Evolutionary conservation across 2,329 filamentous ascomycete species (phyloP), one percentile per base, ranked within the genome.

Genomic region (Colletotrichum kahawae): DNA sequence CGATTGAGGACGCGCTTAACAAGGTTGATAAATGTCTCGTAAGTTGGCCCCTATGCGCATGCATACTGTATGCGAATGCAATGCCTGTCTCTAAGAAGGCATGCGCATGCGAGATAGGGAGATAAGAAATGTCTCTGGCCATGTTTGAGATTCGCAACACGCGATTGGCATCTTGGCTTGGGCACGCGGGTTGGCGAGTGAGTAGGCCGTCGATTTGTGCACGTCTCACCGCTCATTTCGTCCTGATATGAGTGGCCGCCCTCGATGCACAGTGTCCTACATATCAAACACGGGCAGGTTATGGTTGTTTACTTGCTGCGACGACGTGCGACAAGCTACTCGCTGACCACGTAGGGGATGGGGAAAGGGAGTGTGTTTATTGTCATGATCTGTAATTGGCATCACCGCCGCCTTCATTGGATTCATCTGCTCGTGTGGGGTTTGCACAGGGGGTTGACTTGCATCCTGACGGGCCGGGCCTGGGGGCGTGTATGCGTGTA

Each of bases 201-300:
- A 51, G n/a, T 10, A n/a, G 16, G 70, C n/a, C 21, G 29, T 14
- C 54, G 63, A n/a, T 31, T 51, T 71, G 54, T 38, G 18, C 59
- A 51, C 60, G 57, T 27, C 14, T 72, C 72, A 72, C 72, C 72
- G 72, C 72, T 75, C 56, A 72, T 72, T 67, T 63, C 43, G 12
- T 48, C 27, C 33, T 36, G n/a, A 27, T 13, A 48, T 57, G 69
- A 63, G 43, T 67, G 33, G 62, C 31, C 14, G 14, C n/a, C 27
- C 13, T 57, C 27, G 14, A 27, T 66, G 6, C 24, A 51, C 36
- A 33, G 33, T 31, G 43, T 29, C 4, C 4, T 38, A 13, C n/a
- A 7, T 24, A 24, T 66, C 24, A 36, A 27, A 31, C 24, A 1
- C 0, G 4, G 29, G 7, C 21, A 27, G 24, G 27, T 24, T 21